phyloP scores from a whole-genome alignment of 208 protist species.

The Willaertia magna region DNA sequence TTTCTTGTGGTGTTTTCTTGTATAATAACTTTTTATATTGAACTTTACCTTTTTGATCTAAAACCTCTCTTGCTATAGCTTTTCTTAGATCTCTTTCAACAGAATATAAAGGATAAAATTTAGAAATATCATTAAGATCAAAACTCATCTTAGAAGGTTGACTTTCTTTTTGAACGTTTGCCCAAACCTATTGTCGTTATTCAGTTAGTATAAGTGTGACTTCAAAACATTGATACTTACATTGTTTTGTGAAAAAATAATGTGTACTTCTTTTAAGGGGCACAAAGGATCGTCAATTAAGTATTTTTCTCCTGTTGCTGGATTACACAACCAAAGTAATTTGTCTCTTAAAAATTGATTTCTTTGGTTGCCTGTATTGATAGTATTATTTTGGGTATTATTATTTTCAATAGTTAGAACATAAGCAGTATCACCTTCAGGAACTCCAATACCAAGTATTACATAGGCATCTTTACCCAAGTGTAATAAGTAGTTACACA shows the following conservation, averaged over 20 bases:
- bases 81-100: not conserved
- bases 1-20: not conserved
- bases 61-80: not conserved
- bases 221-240: too few relatives aligned
- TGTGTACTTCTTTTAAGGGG: constrained; percentile 16
- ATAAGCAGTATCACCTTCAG: constrained; percentile 22
- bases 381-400: not conserved
- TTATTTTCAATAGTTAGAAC: constrained; percentile 9
- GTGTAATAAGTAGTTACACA: constrained; percentile 30
- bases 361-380: not conserved
- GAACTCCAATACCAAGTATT: constrained; percentile 19
- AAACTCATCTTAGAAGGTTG: constrained; percentile 13
- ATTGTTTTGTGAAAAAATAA: constrained; percentile 20
- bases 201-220: too few relatives aligned
- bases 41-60: not conserved
- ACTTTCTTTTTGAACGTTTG: constrained; percentile 14
- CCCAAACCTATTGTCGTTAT: too few relatives aligned
- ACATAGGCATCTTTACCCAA: constrained; percentile 14
- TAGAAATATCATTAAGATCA: constrained; percentile 7
- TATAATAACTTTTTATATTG: not conserved
- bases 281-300: not conserved
- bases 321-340: constrained; percentile 6
- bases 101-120: constrained; percentile 27
- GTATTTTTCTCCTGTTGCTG: constrained; percentile 3
- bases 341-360: not conserved